Percentiles rank a stretch among this genome's conserved stretches.
Conservation (phyloP, 2,329 filamentous ascomycete species). For the Fusarium tricinctum region DNA sequence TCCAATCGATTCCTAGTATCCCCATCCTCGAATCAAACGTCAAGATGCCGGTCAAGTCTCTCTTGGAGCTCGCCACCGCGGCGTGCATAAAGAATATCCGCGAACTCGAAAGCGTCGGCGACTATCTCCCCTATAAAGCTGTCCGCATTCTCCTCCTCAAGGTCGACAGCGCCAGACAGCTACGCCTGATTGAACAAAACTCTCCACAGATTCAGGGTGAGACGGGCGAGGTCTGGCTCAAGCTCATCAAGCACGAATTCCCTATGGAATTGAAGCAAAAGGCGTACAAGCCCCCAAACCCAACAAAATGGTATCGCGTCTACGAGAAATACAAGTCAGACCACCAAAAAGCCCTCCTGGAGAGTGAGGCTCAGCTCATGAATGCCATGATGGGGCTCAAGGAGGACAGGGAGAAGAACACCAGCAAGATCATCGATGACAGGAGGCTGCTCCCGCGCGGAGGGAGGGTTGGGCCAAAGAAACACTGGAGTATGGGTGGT, state of each 20-base stretch:
- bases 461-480: conserved; percentile 53
- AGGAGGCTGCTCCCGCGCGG: conserved; percentile 61
- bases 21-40: neutral
- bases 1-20: neutral
- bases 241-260: conserved; percentile 84
- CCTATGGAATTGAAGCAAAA: conserved; percentile 72
- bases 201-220: conserved; percentile 82
- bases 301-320: conserved; percentile 80
- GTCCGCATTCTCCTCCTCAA: conserved; percentile 77
- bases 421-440: conserved; percentile 69
- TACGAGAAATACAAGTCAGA: conserved; percentile 78
- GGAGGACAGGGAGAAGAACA: conserved; percentile 69
- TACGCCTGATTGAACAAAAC: conserved; percentile 79
- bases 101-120: conserved; percentile 77
- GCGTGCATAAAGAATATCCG: conserved; percentile 68
- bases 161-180: conserved; percentile 79
- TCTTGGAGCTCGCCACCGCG: conserved; percentile 65
- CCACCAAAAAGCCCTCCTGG: conserved; percentile 69
- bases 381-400: conserved; percentile 70
- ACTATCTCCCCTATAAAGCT: conserved; percentile 73
- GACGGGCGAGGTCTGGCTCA: conserved; percentile 80
- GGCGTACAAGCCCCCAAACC: conserved; percentile 74
- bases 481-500: conserved; percentile 44
- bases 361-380: conserved; percentile 71
- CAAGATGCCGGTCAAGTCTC: conserved; percentile 61